phyloP scores from a whole-genome alignment of 371 early-diverging fungal species.

The Haplosporangium sp. region DNA sequence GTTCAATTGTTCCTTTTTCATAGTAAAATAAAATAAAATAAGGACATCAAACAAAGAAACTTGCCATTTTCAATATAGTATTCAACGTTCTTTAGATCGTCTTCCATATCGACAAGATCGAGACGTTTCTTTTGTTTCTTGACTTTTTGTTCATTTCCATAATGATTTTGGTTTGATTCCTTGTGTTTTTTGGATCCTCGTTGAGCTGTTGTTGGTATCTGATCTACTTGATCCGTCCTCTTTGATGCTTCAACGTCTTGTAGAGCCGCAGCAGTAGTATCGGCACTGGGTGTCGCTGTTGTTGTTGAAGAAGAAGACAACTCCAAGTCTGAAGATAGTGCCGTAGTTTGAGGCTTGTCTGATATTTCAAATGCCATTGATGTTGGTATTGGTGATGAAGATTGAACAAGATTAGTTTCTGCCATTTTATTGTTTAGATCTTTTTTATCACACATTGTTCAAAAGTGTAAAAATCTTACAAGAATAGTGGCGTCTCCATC shows the following conservation, averaged over 20 bases:
- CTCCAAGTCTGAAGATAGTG: background rate
- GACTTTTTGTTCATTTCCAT: conserved; percentile 24
- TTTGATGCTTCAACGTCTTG: background rate
- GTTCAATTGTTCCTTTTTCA: too few relatives aligned
- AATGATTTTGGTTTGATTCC: conserved; percentile 51
- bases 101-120: conserved; percentile 39
- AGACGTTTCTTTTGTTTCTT: conserved; percentile 54
- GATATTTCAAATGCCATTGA: background rate
- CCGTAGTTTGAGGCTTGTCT: background rate
- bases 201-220: background rate
- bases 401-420: background rate
- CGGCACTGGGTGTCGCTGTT: too few relatives aligned
- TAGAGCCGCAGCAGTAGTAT: background rate
- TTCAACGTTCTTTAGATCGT: conserved; percentile 42
- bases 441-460: background rate
- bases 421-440: background rate
- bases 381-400: background rate
- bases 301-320: background rate
- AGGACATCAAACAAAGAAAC: background rate
- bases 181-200: conserved; percentile 47
- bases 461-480: too few relatives aligned
- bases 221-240: background rate
- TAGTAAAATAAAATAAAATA: too few relatives aligned
- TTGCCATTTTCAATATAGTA: conserved; percentile 50
- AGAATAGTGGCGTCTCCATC: background rate